Conservation (phyloP, 306 rosid genomes). For the Astragalus glycyphyllos region DNA sequence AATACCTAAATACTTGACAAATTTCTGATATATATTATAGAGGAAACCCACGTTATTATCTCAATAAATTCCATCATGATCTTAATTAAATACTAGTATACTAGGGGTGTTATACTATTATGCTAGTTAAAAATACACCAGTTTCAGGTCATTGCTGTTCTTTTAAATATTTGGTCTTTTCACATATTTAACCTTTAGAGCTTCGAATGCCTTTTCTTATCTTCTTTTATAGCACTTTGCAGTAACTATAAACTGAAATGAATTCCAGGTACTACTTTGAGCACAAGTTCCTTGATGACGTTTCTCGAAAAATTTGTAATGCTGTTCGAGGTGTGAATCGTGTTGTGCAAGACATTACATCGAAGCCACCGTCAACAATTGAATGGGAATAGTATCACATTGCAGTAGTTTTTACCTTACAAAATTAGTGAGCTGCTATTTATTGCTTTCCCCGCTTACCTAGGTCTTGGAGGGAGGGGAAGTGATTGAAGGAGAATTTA, state of each 20-base stretch:
- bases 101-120: neutral
- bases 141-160: constrained; percentile 30
- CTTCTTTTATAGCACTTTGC: constrained; percentile 9
- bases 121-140: neutral
- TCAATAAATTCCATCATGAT: neutral
- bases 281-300: constrained; percentile 80
- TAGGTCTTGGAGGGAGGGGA: constrained; percentile 20
- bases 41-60: neutral
- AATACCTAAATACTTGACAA: neutral
- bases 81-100: neutral
- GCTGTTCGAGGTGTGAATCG: constrained; percentile 90
- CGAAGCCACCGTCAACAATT: constrained; percentile 98
- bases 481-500: constrained; percentile 24
- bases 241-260: constrained; percentile 27
- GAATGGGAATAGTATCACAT: constrained; percentile 76
- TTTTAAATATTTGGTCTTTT: constrained; percentile 13
- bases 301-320: constrained; percentile 84
- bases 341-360: constrained; percentile 86
- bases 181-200: neutral
- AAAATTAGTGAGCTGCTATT: constrained; percentile 26
- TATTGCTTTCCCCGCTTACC: constrained; percentile 27
- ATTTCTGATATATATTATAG: constrained; percentile 6
- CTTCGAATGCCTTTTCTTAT: constrained; percentile 7
- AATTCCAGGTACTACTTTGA: constrained; percentile 83
- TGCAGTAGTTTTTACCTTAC: neutral